Conservation (phyloP, 768 basidiomycete genomes). For the Termitomyces sp. region DNA sequence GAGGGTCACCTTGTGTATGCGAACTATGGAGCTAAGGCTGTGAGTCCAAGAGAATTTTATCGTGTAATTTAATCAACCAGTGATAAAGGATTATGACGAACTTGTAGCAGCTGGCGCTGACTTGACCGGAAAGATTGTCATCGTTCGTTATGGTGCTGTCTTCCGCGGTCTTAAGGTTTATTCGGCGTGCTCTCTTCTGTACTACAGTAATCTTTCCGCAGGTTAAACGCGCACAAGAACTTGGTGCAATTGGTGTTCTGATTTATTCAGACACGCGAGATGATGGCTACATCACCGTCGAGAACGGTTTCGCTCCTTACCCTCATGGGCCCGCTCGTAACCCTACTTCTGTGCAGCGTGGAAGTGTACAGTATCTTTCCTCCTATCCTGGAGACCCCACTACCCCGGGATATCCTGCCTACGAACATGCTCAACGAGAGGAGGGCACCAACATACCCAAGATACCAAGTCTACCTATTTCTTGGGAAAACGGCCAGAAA, state of each 20-base stretch:
- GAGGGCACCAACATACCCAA: constrained; percentile 58
- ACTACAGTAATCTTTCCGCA: constrained; percentile 24
- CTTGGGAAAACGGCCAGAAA: constrained; percentile 75
- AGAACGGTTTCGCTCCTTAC: constrained; percentile 74
- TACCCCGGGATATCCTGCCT: constrained; percentile 86
- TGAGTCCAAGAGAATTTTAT: constrained; percentile 11
- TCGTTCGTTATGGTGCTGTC: constrained; percentile 69
- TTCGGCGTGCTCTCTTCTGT: constrained; percentile 6
- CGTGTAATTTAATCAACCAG: neutral
- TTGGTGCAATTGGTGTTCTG: constrained; percentile 70
- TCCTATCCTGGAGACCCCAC: constrained; percentile 74
- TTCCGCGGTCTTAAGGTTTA: constrained; percentile 84
- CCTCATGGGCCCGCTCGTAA: constrained; percentile 88
- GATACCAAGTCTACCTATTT: constrained; percentile 88
- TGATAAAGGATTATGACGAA: constrained; percentile 37
- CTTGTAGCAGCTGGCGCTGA: constrained; percentile 63
- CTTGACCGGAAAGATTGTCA: constrained; percentile 71
- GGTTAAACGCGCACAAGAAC: constrained; percentile 81
- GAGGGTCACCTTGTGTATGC: constrained; percentile 70
- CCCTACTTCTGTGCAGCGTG: constrained; percentile 79
- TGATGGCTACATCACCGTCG: constrained; percentile 71
- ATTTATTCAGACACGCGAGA: constrained; percentile 87
- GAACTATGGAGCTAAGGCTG: constrained; percentile 71
- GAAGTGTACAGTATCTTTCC: constrained; percentile 71
- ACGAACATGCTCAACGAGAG: constrained; percentile 67